Evolutionary conservation across 129 eudicot species (phyloP).

Genomic region (Flaveria linearis): DNA sequence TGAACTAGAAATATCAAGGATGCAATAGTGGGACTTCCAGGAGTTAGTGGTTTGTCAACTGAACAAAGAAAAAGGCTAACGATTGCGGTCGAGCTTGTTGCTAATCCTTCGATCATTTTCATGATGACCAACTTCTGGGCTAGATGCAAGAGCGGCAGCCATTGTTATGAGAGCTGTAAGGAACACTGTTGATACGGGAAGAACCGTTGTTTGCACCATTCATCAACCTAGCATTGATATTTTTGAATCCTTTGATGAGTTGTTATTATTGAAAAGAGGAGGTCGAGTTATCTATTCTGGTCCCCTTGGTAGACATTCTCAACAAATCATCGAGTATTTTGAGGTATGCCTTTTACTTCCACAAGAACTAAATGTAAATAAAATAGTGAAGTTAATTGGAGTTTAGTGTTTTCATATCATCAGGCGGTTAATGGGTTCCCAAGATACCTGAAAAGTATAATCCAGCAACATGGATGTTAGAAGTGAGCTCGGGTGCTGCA

Average conservation of each 20-base stretch:
- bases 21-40: constrained; percentile 82
- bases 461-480: constrained; percentile 81
- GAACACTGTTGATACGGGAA: constrained; percentile 89
- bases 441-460: constrained; percentile 53
- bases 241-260: constrained; percentile 91
- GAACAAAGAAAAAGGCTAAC: constrained; percentile 83
- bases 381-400: neutral
- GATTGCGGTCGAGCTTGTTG: constrained; percentile 91
- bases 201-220: constrained; percentile 92
- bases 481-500: constrained; percentile 59
- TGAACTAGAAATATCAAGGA: constrained; percentile 66
- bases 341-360: constrained; percentile 45
- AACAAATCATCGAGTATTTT: constrained; percentile 58
- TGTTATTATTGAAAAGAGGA: constrained; percentile 81
- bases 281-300: constrained; percentile 87
- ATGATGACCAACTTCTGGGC: constrained; percentile 96
- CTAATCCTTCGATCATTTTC: constrained; percentile 88
- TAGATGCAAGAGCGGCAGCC: constrained; percentile 96
- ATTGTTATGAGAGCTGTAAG: constrained; percentile 94
- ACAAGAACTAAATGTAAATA: neutral
- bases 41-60: constrained; percentile 73
- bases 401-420: neutral
- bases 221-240: constrained; percentile 96
- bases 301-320: constrained; percentile 74
- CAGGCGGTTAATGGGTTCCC: constrained; percentile 56